phyloP scores from a whole-genome alignment of 2,329 filamentous ascomycete species.

The Penicillium sp. region DNA sequence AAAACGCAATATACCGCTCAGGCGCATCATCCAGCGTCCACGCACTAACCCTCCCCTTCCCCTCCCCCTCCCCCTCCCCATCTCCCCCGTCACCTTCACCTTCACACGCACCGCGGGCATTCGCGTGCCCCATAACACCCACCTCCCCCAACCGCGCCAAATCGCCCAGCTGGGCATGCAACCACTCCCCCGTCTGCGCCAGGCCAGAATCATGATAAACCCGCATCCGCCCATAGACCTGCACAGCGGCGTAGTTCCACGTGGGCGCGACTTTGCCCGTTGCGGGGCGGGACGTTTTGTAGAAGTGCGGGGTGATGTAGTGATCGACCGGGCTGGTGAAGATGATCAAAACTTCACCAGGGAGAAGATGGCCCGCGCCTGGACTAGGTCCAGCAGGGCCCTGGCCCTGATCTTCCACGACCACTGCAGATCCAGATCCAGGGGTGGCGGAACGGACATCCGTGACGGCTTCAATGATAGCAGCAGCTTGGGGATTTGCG shows the following conservation, averaged over 20 bases:
- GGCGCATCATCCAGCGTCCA: slow-evolving; percentile 25
- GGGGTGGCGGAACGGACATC: background rate
- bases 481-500: slow-evolving; percentile 23
- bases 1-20: slow-evolving; percentile 16
- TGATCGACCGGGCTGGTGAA: slow-evolving; percentile 25
- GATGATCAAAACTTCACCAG: slow-evolving; percentile 20
- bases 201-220: slow-evolving; percentile 14
- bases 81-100: background rate
- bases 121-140: slow-evolving; percentile 18
- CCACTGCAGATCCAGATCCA: background rate
- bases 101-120: too few relatives aligned
- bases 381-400: too few relatives aligned
- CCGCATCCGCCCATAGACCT: slow-evolving; percentile 23
- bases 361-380: background rate
- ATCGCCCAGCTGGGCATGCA: slow-evolving; percentile 18
- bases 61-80: background rate
- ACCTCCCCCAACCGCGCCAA: slow-evolving; percentile 19
- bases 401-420: background rate
- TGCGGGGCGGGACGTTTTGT: slow-evolving; percentile 37
- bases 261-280: slow-evolving; percentile 70
- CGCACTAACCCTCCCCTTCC: background rate
- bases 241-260: slow-evolving; percentile 68
- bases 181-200: slow-evolving; percentile 8
- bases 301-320: slow-evolving; percentile 60
- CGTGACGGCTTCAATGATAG: slow-evolving; percentile 19